Conservation (phyloP, 371 early-diverging fungal species). For the Apophysomyces elegans region DNA sequence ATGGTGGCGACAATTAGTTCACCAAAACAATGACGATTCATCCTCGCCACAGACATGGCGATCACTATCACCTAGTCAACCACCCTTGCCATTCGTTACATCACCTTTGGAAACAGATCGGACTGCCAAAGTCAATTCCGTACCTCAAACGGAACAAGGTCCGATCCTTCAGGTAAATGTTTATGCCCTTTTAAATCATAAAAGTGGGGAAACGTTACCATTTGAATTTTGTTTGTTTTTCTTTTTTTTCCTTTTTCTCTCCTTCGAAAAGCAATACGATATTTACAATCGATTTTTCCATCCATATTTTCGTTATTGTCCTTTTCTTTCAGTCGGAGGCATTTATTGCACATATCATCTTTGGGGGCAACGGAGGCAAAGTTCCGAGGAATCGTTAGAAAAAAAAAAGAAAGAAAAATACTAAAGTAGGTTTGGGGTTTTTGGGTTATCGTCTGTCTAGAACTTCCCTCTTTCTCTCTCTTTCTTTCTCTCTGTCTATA, state of each 20-base stretch:
- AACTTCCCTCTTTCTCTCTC: neutral
- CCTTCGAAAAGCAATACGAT: too few species aligned
- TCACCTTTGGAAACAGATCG: slow-evolving; percentile 2
- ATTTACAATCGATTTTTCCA: too few species aligned
- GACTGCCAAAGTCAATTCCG: slow-evolving; percentile 5
- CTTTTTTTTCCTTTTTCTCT: too few species aligned
- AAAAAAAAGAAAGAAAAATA: neutral
- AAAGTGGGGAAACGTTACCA: too few species aligned
- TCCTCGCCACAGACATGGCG: slow-evolving; percentile 5
- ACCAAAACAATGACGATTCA: neutral
- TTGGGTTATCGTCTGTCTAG: slow-evolving; percentile 2
- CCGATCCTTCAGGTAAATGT: slow-evolving; percentile 3
- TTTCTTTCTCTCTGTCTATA: neutral
- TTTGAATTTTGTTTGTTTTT: too few species aligned
- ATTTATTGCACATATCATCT: neutral
- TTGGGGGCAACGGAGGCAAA: neutral
- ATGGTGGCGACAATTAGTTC: slow-evolving; percentile 6
- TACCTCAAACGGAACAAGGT: slow-evolving; percentile 10
- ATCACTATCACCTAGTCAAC: slow-evolving; percentile 3
- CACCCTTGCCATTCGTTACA: slow-evolving; percentile 8
- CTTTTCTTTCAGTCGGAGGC: too few species aligned
- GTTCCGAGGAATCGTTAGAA: neutral
- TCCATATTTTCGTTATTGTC: too few species aligned
- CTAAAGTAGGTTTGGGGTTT: neutral
- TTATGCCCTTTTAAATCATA: neutral